These are phyloP conservation scores for Solanum tacnaense DNA, from an alignment of 257 asterid genomes.

Conservation along the genomic window DNA sequence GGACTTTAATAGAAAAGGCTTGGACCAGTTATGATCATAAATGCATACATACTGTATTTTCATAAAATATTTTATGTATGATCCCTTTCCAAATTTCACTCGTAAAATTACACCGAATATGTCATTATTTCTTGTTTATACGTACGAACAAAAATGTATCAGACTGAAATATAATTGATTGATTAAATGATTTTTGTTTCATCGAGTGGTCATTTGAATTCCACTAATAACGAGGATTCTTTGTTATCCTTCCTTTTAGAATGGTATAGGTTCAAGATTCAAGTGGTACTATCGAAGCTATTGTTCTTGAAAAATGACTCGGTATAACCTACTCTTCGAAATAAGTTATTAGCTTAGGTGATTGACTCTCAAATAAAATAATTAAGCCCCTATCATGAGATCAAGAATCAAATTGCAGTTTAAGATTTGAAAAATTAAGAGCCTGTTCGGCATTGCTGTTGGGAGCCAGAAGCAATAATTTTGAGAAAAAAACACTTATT, in stretches of 20 bases:
- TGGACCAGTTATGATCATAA: not conserved
- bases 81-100: not conserved
- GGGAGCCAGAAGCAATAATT: too few relatives aligned
- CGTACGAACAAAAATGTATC: not conserved
- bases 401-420: not conserved
- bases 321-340: not conserved
- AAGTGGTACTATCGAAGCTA: not conserved
- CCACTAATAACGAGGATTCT: not conserved
- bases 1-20: not conserved
- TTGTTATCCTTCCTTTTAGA: not conserved
- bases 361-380: too few relatives aligned
- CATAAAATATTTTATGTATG: not conserved
- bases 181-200: not conserved
- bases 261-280: not conserved
- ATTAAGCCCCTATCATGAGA: not conserved
- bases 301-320: not conserved
- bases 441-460: too few relatives aligned
- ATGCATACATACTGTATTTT: not conserved
- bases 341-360: not conserved
- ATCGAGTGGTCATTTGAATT: not conserved
- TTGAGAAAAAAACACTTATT: too few relatives aligned
- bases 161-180: not conserved
- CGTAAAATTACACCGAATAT: fast-evolving
- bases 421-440: too few relatives aligned
- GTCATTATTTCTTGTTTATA: not conserved